These are phyloP conservation scores for Closterium sp. DNA, from an alignment of 139 green algal species.

Conservation along the genomic window DNA sequence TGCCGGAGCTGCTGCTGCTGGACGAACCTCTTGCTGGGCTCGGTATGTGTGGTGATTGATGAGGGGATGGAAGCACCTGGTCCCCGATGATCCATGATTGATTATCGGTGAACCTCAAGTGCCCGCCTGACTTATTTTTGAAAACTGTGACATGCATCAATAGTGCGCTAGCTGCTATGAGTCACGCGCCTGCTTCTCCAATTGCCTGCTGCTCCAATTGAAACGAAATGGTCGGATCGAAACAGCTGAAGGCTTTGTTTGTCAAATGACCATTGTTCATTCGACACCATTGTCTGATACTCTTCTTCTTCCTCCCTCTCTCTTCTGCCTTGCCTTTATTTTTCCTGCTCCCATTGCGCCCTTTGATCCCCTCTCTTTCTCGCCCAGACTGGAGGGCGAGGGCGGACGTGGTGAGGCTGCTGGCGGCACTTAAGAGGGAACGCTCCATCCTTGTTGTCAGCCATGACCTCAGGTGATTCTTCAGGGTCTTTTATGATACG, in stretches of 20 bases:
- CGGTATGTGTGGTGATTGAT: conserved; percentile 3
- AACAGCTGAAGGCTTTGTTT: too few relatives aligned
- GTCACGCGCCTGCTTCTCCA: background rate
- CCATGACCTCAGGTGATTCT: conserved; percentile 35
- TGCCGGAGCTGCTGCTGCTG: conserved; percentile 35
- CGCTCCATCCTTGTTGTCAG: conserved; percentile 41
- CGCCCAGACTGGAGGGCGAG: conserved; percentile 27
- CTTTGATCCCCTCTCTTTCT: background rate
- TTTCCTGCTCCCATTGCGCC: background rate
- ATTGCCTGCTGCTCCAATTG: background rate
- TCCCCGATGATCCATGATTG: background rate
- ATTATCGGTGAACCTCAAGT: too few relatives aligned
- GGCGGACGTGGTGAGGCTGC: conserved; percentile 39
- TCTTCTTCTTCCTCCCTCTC: conserved; percentile 9
- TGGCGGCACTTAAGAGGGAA: conserved; percentile 36
- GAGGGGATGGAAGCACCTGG: too few relatives aligned
- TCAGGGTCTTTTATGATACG: too few relatives aligned
- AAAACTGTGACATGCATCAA: background rate
- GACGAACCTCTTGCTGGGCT: conserved; percentile 45
- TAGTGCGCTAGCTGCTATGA: background rate
- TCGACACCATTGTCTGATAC: background rate
- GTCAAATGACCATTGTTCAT: too few relatives aligned
- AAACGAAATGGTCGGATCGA: too few relatives aligned
- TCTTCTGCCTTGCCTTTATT: background rate
- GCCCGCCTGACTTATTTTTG: background rate